Evolutionary conservation across 2,329 filamentous ascomycete genomes (phyloP), one percentile per base, ranked within the genome.

Genomic region (Diaporthe amygdali): DNA sequence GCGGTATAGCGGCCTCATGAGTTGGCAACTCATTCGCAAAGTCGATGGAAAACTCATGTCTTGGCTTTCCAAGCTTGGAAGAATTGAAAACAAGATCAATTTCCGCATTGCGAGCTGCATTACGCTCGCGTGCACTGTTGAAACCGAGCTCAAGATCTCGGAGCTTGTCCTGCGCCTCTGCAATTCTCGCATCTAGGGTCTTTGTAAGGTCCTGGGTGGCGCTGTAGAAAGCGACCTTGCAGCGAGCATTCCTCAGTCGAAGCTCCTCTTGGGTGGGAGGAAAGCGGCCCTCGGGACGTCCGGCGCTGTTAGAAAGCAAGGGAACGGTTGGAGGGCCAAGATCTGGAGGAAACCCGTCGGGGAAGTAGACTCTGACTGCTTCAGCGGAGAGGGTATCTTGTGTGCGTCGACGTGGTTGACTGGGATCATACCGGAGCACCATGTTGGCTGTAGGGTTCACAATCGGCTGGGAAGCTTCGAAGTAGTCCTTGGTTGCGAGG

Each of bases 211-310:
- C 78, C 32, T 79, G 76, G 4, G 76, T 76, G 47, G 84, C 84
- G 1, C 78, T 76, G 59, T 86, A 84, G 78, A 85, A 87, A 41
- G 75, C 73, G 5, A 73, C 74, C 56, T 82, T 74, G 56, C 82
- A 76, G 30, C 76, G 76, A 8, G 76, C 75, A n/a, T 77, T 76
- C 22, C 78, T 80, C 8, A 68, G 54, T 15, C 71, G 52, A 32
- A 78, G 51, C 30, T 78, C 71, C 14, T 78, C 77, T 32, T 75
- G 72, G 46, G 4, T 70, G 68, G 52, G 34, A 77, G 37, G 3
- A 55, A 71, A 32, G 72, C 56, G 30, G 70, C 61, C 12, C 66
- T 66, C 22, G 52, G 22, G n/a, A 49, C 55, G 67, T 77, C 76
- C 76, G 5, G 71, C 25, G 56, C 54, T 63, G 25, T 68, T 59